Evolutionary conservation across 164 flowering plant species (phyloP).

Genomic region (Kingdonia uniflora): DNA sequence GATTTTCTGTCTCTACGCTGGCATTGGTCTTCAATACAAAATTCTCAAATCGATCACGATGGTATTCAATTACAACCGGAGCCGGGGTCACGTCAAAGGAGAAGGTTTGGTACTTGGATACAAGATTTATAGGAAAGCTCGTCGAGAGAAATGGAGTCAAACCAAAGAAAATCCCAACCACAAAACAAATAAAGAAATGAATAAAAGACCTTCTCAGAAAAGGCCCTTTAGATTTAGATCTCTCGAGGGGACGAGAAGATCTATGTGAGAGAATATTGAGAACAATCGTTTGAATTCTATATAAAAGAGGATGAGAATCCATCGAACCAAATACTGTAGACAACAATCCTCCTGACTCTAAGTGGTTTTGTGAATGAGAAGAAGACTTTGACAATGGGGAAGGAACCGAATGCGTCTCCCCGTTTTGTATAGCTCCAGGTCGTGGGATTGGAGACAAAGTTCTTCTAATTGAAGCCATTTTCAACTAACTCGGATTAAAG

Average conservation of each 20-base stretch:
- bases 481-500: too few species aligned
- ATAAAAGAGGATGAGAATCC: slow-evolving; percentile 26
- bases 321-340: slow-evolving; percentile 23
- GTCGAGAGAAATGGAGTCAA: slow-evolving; percentile 42
- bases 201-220: slow-evolving; percentile 52
- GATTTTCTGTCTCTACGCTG: slow-evolving; percentile 9
- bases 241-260: slow-evolving; percentile 46
- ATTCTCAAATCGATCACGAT: slow-evolving; percentile 9
- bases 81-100: slow-evolving; percentile 29
- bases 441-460: slow-evolving; percentile 66
- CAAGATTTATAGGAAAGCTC: slow-evolving; percentile 27
- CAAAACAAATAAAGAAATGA: slow-evolving; percentile 53
- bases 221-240: slow-evolving; percentile 46
- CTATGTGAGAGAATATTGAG: slow-evolving; percentile 38
- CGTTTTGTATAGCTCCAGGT: slow-evolving; percentile 37
- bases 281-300: slow-evolving; percentile 26
- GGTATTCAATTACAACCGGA: slow-evolving; percentile 11
- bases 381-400: slow-evolving; percentile 69
- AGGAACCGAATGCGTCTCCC: slow-evolving; percentile 38
- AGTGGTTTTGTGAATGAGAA: slow-evolving; percentile 33
- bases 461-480: slow-evolving; percentile 78
- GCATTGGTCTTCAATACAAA: slow-evolving; percentile 5
- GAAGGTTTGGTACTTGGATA: slow-evolving; percentile 39
- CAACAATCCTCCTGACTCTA: slow-evolving; percentile 26
- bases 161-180: slow-evolving; percentile 59